Conservation (phyloP, 2,329 filamentous ascomycete genomes). For the Fusarium compactum region DNA sequence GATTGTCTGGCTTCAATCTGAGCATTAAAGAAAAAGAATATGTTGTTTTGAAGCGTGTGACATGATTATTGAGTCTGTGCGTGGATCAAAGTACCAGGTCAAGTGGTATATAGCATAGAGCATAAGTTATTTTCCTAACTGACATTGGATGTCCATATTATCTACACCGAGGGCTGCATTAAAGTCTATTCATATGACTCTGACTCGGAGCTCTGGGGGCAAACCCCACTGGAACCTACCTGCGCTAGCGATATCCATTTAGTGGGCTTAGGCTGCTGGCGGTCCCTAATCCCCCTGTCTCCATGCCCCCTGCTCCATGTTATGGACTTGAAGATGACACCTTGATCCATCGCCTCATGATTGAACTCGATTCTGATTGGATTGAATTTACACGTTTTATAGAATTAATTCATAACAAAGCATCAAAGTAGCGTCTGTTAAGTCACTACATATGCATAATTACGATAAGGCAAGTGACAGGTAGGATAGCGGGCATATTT, state of each 20-base stretch:
- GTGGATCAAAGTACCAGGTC: neutral
- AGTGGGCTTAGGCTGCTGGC: constrained; percentile 18
- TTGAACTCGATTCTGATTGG: neutral
- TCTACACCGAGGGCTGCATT: neutral
- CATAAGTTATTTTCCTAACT: neutral
- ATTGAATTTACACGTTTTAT: neutral
- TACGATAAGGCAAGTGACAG: neutral
- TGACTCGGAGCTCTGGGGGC: neutral
- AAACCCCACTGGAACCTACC: neutral
- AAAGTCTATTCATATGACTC: neutral
- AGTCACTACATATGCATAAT: neutral
- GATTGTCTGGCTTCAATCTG: constrained; percentile 11
- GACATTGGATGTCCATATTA: neutral
- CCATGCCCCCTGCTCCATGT: neutral
- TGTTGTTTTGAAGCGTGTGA: constrained; percentile 12
- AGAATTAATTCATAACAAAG: neutral
- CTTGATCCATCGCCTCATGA: constrained; percentile 27
- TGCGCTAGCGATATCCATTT: constrained; percentile 7
- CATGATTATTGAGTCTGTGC: constrained; percentile 18
- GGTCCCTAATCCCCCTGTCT: constrained; percentile 11
- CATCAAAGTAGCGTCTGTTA: neutral
- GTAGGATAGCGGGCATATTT: neutral
- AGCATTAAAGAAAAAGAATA: constrained; percentile 14
- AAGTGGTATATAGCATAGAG: neutral
- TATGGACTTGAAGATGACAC: constrained; percentile 33